Evolutionary conservation across 2,329 filamentous ascomycete species (phyloP), one percentile per base, ranked within the genome.

Genomic region (Clarireedia paspali): DNA sequence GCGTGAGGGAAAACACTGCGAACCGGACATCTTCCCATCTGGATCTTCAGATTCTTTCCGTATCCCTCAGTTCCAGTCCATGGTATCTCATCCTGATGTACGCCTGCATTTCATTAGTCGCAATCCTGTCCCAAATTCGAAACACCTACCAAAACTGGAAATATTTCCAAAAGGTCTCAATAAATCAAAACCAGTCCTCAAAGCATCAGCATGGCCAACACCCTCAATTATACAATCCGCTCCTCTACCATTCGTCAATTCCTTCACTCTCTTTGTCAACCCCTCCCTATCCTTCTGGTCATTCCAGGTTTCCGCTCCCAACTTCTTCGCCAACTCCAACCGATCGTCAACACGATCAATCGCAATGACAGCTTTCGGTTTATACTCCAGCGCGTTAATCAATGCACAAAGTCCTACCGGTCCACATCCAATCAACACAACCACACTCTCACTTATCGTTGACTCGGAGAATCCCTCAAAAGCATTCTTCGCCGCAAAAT

Each of bases 141-240:
- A 47, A 1, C 20, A 30, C 7, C 5, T 23, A 55, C 58, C 58
- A 42, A 59, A 57, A 36, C 55, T 57, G 63, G 83, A 85, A 62
- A 91, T 87, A 42, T 79, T 80, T 5, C 87, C 87, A 74, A 84
- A 91, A 1, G 87, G 85, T 53, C 88, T 77, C 56, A 91, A 69
- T 17, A 90, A 70, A 34, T 90, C 85, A 69, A 84, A 90, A 0
- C 81, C 87, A 38, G 84, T 88, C 65, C 77, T 80, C 66, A 91
- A 70, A 2, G 87, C 88, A 39, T 83, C 79, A 53, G 82, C 84
- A 58, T 85, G 72, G 0, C 87, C 87, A 26, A 91, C 88, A 6
- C 89, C 85, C 70, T 91, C 88, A 62, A 96, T 84, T 2, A 94
- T 84, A 17, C 89, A 83, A 72, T 96, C 91, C 14, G 91, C 91